Evolutionary conservation across 2,329 filamentous ascomycete genomes (phyloP).

Genomic region (Apiospora malaysiana): DNA sequence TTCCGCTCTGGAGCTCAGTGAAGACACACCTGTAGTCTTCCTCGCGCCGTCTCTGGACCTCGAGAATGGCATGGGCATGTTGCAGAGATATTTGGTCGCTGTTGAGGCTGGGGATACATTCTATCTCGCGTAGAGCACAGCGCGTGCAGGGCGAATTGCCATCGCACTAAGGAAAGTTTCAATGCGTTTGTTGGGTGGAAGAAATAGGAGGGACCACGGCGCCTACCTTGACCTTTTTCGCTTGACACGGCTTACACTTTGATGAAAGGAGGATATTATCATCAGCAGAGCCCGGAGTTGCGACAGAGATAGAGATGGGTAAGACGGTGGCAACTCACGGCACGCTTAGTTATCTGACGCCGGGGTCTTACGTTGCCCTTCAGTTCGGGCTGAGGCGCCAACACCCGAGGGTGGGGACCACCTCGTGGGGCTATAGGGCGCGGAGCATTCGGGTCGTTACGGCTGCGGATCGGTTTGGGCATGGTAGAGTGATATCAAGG

Average conservation of each 20-base stretch:
- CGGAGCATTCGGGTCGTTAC: neutral
- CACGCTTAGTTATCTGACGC: constrained; percentile 16
- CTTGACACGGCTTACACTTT: constrained; percentile 17
- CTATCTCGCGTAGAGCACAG: neutral
- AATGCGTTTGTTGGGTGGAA: neutral
- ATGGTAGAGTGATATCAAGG: neutral
- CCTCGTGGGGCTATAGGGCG: constrained; percentile 2
- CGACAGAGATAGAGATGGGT: neutral
- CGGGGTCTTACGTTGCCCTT: constrained; percentile 2
- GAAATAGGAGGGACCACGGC: neutral
- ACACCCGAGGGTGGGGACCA: neutral
- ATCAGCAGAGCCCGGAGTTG: neutral
- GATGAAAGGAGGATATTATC: neutral
- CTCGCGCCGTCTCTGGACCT: neutral
- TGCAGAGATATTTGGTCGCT: neutral
- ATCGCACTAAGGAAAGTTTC: neutral
- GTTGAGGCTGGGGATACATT: neutral
- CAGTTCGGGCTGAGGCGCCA: neutral
- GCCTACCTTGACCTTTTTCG: constrained; percentile 20
- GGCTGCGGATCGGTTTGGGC: neutral
- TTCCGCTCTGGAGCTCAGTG: neutral
- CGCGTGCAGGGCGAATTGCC: constrained; percentile 15
- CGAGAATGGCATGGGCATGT: neutral
- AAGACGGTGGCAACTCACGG: neutral
- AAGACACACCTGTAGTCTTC: constrained; percentile 15